Evolutionary conservation across 164 flowering plant species (phyloP).

Genomic region (Liquidambar formosana): DNA sequence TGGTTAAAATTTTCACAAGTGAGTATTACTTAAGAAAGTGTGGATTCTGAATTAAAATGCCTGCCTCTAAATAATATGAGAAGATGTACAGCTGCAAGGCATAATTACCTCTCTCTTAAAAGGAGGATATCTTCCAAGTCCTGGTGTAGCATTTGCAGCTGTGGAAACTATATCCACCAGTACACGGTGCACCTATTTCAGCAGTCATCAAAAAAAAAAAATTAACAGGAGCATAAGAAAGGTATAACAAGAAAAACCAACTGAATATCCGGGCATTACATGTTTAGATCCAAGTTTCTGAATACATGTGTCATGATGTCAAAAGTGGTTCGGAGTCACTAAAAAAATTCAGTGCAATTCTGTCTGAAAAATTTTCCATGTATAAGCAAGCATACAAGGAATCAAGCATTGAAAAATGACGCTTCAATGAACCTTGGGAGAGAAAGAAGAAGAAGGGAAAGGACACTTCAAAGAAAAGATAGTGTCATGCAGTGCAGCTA

Average conservation of each 20-base stretch:
- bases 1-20: constrained; percentile 14
- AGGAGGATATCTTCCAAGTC: constrained; percentile 98
- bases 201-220: neutral
- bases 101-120: constrained; percentile 87
- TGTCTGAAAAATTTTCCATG: too few species aligned
- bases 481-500: too few species aligned
- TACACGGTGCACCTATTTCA: constrained; percentile 81
- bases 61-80: neutral
- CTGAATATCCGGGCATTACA: neutral
- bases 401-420: too few species aligned
- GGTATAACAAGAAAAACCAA: neutral
- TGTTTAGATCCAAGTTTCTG: neutral
- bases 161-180: constrained; percentile 88
- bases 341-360: too few species aligned
- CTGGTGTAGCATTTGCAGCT: constrained; percentile 94
- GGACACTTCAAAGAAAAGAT: too few species aligned
- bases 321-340: neutral
- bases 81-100: neutral
- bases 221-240: neutral
- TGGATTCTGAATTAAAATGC: neutral
- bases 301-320: neutral
- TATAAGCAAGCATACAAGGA: too few species aligned
- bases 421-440: too few species aligned
- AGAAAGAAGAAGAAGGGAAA: too few species aligned
- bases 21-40: neutral